Percentiles rank a stretch among this genome's conserved stretches.
Conservation (phyloP, 495 filamentous ascomycete species). For the Aspergillus egyptiacus region DNA sequence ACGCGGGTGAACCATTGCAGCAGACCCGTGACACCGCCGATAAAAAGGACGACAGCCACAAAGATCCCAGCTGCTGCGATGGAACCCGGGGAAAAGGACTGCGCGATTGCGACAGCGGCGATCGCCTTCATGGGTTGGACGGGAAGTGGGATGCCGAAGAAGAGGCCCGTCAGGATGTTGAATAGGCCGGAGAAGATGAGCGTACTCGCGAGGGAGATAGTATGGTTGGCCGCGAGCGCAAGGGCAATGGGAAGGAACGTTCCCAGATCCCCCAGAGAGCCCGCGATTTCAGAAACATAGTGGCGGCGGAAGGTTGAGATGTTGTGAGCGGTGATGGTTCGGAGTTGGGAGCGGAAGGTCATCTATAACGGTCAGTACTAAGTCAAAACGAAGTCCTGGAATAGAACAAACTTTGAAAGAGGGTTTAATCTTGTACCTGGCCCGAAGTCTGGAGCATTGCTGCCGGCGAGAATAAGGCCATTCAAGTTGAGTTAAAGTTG, state of each 20-base stretch:
- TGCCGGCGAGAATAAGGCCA: neutral
- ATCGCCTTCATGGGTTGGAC: conserved; percentile 93
- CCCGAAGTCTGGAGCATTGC: too few relatives aligned
- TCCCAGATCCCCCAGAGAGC: conserved; percentile 83
- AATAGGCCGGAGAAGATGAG: conserved; percentile 81
- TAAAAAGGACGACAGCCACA: conserved; percentile 61
- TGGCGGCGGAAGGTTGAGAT: conserved; percentile 40
- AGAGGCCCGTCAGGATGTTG: conserved; percentile 73
- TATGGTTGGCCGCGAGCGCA: conserved; percentile 65
- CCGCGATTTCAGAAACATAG: conserved; percentile 79
- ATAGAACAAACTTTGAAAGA: neutral
- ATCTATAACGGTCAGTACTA: conserved; percentile 16
- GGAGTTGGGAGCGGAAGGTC: conserved; percentile 24
- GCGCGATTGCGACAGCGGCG: conserved; percentile 74
- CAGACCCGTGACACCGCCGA: conserved; percentile 72
- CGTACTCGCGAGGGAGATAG: conserved; percentile 75
- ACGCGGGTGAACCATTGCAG: conserved; percentile 60
- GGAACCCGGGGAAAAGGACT: conserved; percentile 54
- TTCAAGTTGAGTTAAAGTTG: neutral
- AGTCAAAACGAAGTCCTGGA: neutral
- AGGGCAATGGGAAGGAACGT: conserved; percentile 87
- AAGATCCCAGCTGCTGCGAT: conserved; percentile 77
- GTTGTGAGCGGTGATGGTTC: conserved; percentile 31
- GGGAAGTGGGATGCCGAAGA: conserved; percentile 81
- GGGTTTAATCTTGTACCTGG: too few relatives aligned